Percentiles rank a stretch among this genome's conserved stretches.
Conservation (phyloP, 768 basidiomycete species). For the Trichaptum fuscoviolaceum region DNA sequence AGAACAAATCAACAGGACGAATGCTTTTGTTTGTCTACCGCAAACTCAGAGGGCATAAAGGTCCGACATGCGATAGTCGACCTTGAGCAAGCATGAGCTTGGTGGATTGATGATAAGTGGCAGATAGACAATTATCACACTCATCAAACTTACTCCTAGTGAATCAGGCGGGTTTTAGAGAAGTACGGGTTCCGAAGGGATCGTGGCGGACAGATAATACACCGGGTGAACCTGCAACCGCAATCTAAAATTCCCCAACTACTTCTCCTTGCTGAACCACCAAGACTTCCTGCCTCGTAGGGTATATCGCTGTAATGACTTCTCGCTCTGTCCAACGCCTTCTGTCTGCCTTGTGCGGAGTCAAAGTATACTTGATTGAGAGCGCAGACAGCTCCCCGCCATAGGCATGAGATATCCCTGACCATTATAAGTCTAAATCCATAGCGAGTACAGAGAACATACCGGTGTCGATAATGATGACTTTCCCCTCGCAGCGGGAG, state of each 20-base stretch:
- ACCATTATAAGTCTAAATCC: constrained; percentile 4
- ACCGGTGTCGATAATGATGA: constrained; percentile 96
- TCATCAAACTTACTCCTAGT: no score
- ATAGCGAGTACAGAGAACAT: constrained; percentile 11
- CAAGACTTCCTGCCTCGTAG: constrained; percentile 45
- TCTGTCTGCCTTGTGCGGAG: constrained; percentile 42
- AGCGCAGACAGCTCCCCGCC: constrained; percentile 89
- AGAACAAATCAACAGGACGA: no score
- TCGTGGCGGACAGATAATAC: no score
- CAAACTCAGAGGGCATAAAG: no score
- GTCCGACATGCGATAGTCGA: no score
- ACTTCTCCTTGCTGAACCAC: constrained; percentile 16
- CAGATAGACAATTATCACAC: no score
- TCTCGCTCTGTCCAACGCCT: constrained; percentile 57
- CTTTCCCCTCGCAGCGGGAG: constrained; percentile 82
- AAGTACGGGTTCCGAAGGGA: no score
- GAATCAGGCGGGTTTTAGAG: no score
- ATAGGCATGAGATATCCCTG: constrained; percentile 93
- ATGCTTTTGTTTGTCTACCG: no score
- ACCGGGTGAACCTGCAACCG: no score
- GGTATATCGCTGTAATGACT: constrained; percentile 61
- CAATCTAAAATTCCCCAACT: background rate
- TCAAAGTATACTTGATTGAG: constrained; percentile 79
- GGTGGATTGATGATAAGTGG: no score
- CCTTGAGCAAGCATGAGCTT: no score